Percentiles rank a stretch among this genome's conserved stretches.
These are phyloP conservation scores for Pseudocercospora macadamiae DNA, from an alignment of 2,329 filamentous ascomycete genomes.

Conservation along the genomic window DNA sequence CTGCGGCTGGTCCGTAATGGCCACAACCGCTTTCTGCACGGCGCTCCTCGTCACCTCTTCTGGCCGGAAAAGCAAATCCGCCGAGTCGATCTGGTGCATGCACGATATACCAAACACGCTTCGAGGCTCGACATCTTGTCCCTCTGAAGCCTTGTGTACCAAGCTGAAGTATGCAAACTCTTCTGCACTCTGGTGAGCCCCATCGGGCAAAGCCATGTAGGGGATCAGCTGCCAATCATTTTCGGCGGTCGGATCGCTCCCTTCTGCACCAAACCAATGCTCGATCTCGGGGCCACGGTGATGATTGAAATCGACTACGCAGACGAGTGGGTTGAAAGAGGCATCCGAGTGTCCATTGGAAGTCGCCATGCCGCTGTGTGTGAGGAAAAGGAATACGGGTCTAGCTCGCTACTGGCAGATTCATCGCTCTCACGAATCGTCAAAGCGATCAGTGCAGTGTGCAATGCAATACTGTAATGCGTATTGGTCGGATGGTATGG, in stretches of 20 bases:
- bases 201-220: constrained; percentile 96
- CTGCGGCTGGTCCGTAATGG: constrained; percentile 88
- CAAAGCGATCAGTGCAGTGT: too few relatives aligned
- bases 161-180: constrained; percentile 99
- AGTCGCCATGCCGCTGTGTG: constrained; percentile 2
- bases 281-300: constrained; percentile 85
- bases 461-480: too few relatives aligned
- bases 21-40: constrained; percentile 96
- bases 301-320: constrained; percentile 59
- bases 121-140: constrained; percentile 36
- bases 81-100: constrained; percentile 85
- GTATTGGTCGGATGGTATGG: neutral
- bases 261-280: constrained; percentile 81
- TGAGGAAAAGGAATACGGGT: neutral
- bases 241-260: constrained; percentile 74
- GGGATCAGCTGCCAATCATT: constrained; percentile 91
- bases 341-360: constrained; percentile 9
- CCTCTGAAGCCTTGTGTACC: constrained; percentile 48
- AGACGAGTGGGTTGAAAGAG: constrained; percentile 51
- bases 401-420: neutral
- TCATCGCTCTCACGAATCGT: neutral
- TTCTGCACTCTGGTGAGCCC: constrained; percentile 89
- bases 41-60: constrained; percentile 94
- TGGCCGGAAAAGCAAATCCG: constrained; percentile 74
- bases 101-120: constrained; percentile 92